Percentiles rank a stretch among this genome's conserved stretches.
These are phyloP conservation scores for Prillingera fragicola DNA, from an alignment of 1,284 basidiomycete genomes.

Conservation along the genomic window DNA sequence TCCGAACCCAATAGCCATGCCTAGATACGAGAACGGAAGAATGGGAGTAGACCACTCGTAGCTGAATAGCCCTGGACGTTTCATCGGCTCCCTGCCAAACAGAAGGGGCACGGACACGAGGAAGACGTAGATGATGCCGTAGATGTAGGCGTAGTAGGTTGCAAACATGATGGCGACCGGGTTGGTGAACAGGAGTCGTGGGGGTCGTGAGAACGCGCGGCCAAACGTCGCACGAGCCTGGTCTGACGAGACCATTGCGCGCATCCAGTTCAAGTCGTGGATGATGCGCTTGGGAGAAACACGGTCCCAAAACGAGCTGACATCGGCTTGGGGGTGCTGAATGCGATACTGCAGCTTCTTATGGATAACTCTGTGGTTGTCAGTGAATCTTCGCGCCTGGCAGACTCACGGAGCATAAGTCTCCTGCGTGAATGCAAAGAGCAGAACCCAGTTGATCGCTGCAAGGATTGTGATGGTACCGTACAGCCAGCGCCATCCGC, in stretches of 20 bases:
- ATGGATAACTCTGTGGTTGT: slow-evolving; percentile 32
- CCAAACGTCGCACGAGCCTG: slow-evolving; percentile 30
- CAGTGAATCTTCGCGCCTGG: neutral
- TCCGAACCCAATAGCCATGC: slow-evolving; percentile 48
- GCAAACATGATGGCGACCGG: slow-evolving; percentile 49
- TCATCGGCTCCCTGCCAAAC: slow-evolving; percentile 44
- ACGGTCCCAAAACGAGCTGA: slow-evolving; percentile 9
- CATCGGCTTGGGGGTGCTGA: slow-evolving; percentile 17
- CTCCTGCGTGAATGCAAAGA: slow-evolving; percentile 36
- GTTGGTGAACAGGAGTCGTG: slow-evolving; percentile 44
- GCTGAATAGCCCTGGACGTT: slow-evolving; percentile 36
- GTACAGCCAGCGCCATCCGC: slow-evolving; percentile 45
- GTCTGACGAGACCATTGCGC: slow-evolving; percentile 30
- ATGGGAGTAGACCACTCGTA: slow-evolving; percentile 48
- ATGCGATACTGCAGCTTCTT: slow-evolving; percentile 31
- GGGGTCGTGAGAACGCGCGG: slow-evolving; percentile 46
- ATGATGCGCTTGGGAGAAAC: slow-evolving; percentile 19
- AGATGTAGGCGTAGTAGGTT: slow-evolving; percentile 50
- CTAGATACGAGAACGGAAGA: slow-evolving; percentile 47
- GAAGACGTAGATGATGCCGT: slow-evolving; percentile 48
- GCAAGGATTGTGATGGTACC: slow-evolving; percentile 41
- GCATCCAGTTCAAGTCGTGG: slow-evolving; percentile 35
- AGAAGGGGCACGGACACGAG: slow-evolving; percentile 49
- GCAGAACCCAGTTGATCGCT: slow-evolving; percentile 31
- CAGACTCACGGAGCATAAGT: slow-evolving; percentile 44